Base-by-base conservation (phyloP, 2,329 filamentous ascomycete species). In the Trichoderma gracile region DNA sequence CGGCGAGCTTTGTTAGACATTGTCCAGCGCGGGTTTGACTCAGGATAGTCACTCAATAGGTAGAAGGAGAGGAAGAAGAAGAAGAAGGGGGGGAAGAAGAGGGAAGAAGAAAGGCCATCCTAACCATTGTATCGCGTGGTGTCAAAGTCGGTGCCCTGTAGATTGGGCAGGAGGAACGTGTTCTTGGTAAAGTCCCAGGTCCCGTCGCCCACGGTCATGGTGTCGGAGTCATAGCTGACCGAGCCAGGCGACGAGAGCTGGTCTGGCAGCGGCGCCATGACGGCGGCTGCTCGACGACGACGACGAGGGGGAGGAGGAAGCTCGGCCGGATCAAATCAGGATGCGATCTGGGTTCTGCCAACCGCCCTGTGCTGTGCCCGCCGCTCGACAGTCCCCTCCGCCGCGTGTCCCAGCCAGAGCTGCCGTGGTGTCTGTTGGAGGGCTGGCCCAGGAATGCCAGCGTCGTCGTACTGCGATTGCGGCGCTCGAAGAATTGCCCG, bases 61-160 rank as follows among this genome's bases (percentile, higher is more conserved):
- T 1, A 33, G 30, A 33, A 10, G 30, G 10, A 9, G 30, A 10
- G 27, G 27, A 5, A 7, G 27, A 27, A 7, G 27, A 27, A 6
- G 25, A 27, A 6, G 25, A 27, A 6, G 25, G n/a, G n/a, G n/a
- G n/a, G n/a, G n/a, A n/a, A n/a, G n/a, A n/a, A n/a, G n/a, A n/a
- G n/a, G 7, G 9, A 30, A 30, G 9, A 30, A 58, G 59, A 47
- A 57, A 65, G 30, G 19, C 25, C 14, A 30, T 53, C 40, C 54
- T 19, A 49, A 92, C 90, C 91, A 84, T 95, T 95, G 78, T 92
- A 93, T 74, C 84, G 87, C 87, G 91, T 93, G 6, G 91, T 93
- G 56, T 89, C 89, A 74, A 92, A 91, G 73, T 93, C 91, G 68
- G 92, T 77, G 9, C 90, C 90, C 71, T 88, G 81, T 52, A 95